Evolutionary conservation across 768 basidiomycete species (phyloP).

Genomic region (Hypholoma sublateritium): DNA sequence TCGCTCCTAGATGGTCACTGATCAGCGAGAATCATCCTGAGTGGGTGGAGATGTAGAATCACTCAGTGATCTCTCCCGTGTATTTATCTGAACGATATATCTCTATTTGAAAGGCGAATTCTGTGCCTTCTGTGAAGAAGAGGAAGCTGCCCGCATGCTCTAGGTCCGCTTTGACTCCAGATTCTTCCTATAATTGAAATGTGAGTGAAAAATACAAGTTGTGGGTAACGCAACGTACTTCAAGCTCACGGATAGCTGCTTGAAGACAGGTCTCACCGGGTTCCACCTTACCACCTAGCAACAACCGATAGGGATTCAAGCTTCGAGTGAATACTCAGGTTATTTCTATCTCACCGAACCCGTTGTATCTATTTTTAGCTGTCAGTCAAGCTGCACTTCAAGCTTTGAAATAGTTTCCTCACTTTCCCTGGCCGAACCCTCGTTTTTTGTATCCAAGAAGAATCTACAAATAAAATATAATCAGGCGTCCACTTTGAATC

Average conservation of each 20-base stretch:
- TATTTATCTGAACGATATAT: constrained; percentile 68
- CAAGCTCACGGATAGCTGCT: constrained; percentile 76
- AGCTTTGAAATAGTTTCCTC: constrained; percentile 15
- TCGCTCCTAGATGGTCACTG: constrained; percentile 55
- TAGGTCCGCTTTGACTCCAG: constrained; percentile 70
- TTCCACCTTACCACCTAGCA: constrained; percentile 72
- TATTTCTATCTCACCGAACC: constrained; percentile 57
- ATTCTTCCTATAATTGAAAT: constrained; percentile 64
- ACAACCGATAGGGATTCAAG: neutral
- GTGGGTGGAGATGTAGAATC: neutral
- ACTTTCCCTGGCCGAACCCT: constrained; percentile 70
- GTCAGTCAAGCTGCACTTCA: neutral
- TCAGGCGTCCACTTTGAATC: neutral
- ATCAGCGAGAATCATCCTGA: neutral
- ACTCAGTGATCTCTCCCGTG: constrained; percentile 67
- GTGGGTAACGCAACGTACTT: constrained; percentile 34
- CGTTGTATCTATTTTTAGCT: constrained; percentile 25
- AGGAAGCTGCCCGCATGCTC: constrained; percentile 62
- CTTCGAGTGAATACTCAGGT: neutral
- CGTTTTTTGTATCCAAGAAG: constrained; percentile 79
- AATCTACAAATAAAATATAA: constrained; percentile 39
- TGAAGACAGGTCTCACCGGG: constrained; percentile 62
- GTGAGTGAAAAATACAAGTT: neutral
- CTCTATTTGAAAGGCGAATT: constrained; percentile 71
- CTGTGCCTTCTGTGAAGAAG: constrained; percentile 53